Evolutionary conservation across 345 rosid genomes (phyloP).

Genomic region (Boechera stricta): DNA sequence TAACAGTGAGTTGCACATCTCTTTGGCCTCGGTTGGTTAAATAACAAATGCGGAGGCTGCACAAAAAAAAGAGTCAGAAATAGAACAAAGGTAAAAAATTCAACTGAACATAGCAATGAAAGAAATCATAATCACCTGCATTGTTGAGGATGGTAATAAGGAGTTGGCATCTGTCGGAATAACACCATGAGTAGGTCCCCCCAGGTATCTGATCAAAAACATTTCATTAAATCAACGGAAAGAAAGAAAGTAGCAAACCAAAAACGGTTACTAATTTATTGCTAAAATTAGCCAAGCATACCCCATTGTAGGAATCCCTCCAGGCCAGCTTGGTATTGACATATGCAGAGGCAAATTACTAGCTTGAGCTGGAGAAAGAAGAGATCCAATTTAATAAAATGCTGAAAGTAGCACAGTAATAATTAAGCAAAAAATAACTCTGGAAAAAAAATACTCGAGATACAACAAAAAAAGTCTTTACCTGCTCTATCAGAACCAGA

Average conservation of each 20-base stretch:
- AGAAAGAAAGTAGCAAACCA: slow-evolving; percentile 2
- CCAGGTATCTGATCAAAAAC: slow-evolving; percentile 62
- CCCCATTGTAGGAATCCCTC: slow-evolving; percentile 90
- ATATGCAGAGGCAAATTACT: slow-evolving; percentile 60
- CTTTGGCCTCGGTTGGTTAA: slow-evolving; percentile 69
- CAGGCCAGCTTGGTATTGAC: slow-evolving; percentile 77
- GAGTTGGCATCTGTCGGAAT: slow-evolving; percentile 74
- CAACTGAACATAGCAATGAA: not conserved
- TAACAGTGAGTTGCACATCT: slow-evolving; percentile 90
- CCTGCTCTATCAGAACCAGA: slow-evolving; percentile 60
- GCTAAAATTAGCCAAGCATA: slow-evolving; percentile 40
- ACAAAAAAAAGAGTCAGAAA: not conserved
- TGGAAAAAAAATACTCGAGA: not conserved
- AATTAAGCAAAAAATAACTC: too few relatives aligned
- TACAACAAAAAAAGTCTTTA: slow-evolving; percentile 19
- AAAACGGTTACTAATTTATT: not conserved
- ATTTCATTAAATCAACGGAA: slow-evolving; percentile 32
- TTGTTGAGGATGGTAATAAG: slow-evolving; percentile 61
- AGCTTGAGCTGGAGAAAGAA: slow-evolving; percentile 58
- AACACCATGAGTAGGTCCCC: slow-evolving; percentile 70
- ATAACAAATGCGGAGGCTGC: slow-evolving; percentile 70
- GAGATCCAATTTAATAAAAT: not conserved
- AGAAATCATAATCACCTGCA: slow-evolving; percentile 54
- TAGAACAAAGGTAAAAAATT: not conserved
- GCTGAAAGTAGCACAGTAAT: not conserved